These are phyloP conservation scores for Beta macrorhiza DNA, from an alignment of 179 eudicot species.

Conservation along the genomic window DNA sequence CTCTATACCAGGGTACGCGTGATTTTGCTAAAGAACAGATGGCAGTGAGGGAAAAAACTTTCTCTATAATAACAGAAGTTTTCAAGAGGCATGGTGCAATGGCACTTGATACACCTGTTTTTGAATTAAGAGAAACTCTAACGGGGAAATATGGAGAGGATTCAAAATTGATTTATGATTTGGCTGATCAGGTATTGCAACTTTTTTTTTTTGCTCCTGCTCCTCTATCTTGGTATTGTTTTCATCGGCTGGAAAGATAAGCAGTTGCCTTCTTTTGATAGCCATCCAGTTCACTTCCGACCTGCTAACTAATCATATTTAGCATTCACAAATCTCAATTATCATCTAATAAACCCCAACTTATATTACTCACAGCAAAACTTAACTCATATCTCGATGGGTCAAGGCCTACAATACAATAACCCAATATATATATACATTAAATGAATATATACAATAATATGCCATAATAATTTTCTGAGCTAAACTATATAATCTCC, in stretches of 20 bases:
- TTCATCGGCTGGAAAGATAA: not conserved
- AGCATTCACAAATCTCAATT: no score
- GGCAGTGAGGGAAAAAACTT: constrained; percentile 80
- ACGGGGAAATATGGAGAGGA: constrained; percentile 98
- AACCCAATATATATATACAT: no score
- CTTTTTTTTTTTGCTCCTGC: constrained; percentile 5
- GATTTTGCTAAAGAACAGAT: constrained; percentile 96
- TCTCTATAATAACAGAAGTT: constrained; percentile 62
- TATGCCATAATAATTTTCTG: no score
- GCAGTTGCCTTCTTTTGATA: not conserved
- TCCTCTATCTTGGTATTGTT: not conserved
- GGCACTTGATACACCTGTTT: constrained; percentile 93
- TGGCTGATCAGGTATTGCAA: constrained; percentile 85
- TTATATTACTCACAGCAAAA: no score
- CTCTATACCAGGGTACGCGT: constrained; percentile 74
- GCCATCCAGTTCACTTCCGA: not conserved
- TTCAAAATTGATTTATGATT: constrained; percentile 92
- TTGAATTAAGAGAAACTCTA: constrained; percentile 90
- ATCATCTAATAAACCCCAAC: no score
- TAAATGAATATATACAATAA: no score
- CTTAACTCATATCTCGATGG: no score
- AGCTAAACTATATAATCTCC: no score
- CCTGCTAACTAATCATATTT: no score
- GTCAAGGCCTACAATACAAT: no score
- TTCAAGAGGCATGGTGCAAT: constrained; percentile 94